Base-by-base conservation (phyloP, 2,329 filamentous ascomycete species). In the Aspergillus melleus region DNA sequence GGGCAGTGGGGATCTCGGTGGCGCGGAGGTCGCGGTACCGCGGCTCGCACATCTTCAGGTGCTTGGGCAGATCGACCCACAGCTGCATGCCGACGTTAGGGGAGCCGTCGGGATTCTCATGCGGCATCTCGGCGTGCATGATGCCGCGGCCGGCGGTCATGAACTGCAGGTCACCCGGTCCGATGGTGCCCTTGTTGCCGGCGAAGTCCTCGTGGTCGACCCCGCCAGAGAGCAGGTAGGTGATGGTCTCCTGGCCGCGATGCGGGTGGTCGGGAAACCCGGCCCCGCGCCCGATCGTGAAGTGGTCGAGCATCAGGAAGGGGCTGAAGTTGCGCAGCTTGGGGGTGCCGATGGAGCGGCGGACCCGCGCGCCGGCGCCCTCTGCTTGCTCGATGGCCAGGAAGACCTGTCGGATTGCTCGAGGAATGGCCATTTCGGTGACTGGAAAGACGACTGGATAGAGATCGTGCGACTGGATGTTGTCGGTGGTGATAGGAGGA, bases 271-370 rank as follows among this genome's bases (percentile, higher is more conserved):
- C 93, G 0, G 93, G 92, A 74, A 97, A 97, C 0, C 93, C 93
- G 10, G 92, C 90, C 60, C 90, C 91, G 1, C 88, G 87, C 55
- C 86, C 85, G 68, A 95, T 86, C 57, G 83, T 86, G 80, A 97
- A 97, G 80, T 97, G 91, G 74, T 98, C 94, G 51, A 97, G 90
- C 92, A 98, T 96, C 49, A 97, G 83, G 79, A 98, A 97, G 0
- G 94, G 95, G 14, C 88, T 91, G 76, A 98, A 89, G 81, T 96
- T 92, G 71, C 88, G 87, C 22, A 98, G 83, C 66, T 90, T 84
- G 5, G 90, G 84, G 1, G 92, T 96, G 67, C 94, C 94, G 66
- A 98, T 90, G 47, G 90, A 93, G 60, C 94, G 88, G 64, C 94
- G 87, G 14, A 98, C 94, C 63, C 88, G 85, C 5, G 94, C 94